Percentiles rank a stretch among this genome's conserved stretches.
Conservation (phyloP, 768 basidiomycete genomes). For the Suillus subluteus region DNA sequence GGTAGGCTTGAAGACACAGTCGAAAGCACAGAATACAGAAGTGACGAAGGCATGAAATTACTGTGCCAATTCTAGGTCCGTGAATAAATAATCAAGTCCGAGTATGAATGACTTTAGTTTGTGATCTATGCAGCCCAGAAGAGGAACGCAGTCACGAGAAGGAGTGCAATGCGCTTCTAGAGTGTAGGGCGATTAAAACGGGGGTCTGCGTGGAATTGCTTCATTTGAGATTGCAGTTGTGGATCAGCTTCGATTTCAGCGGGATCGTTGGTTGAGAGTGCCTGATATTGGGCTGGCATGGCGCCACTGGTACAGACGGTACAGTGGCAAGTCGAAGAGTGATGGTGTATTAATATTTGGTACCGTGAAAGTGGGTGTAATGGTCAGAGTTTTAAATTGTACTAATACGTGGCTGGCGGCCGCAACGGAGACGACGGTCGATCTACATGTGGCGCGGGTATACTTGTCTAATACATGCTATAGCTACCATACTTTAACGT, state of each 20-base stretch:
- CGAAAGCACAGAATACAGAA: background rate
- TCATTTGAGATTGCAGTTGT: slow-evolving; percentile 4
- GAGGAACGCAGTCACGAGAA: slow-evolving; percentile 44
- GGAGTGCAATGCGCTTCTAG: slow-evolving; percentile 50
- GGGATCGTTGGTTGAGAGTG: slow-evolving; percentile 3
- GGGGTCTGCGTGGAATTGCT: slow-evolving; percentile 23
- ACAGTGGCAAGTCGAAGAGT: background rate
- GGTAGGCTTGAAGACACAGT: background rate
- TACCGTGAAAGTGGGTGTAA: background rate
- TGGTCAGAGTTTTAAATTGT: slow-evolving; percentile 2
- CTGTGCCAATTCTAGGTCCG: no score
- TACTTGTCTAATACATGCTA: background rate
- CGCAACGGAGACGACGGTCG: no score
- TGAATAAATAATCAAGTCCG: background rate
- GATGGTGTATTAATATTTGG: background rate
- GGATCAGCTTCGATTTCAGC: background rate
- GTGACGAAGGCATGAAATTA: no score
- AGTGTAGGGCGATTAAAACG: slow-evolving; percentile 42
- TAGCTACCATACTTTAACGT: background rate
- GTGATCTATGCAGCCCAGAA: slow-evolving; percentile 44
- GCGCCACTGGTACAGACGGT: no score
- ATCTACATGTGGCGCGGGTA: no score
- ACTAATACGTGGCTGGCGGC: no score
- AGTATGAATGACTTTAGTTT: slow-evolving; percentile 60
- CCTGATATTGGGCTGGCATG: slow-evolving; percentile 4